These are phyloP conservation scores for Epichloe brachyelytri DNA, from an alignment of 2,329 filamentous ascomycete species.

Conservation along the genomic window DNA sequence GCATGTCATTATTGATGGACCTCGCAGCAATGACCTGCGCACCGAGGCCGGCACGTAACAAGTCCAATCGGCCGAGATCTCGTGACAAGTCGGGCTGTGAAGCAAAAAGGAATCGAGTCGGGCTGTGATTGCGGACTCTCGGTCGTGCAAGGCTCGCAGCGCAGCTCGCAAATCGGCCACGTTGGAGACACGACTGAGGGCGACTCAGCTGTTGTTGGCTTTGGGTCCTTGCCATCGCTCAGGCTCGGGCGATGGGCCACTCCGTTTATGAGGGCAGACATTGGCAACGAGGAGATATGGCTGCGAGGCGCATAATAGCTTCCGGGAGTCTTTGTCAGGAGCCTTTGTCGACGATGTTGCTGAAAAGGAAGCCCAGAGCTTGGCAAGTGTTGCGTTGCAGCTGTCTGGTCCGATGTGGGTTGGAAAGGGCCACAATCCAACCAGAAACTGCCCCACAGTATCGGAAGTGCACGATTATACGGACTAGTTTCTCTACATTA, in stretches of 20 bases:
- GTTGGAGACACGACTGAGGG: constrained; percentile 57
- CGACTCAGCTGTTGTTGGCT: constrained; percentile 13
- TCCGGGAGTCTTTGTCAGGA: constrained; percentile 12
- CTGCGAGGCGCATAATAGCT: constrained; percentile 33
- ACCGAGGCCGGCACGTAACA: constrained; percentile 77
- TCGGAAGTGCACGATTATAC: too few species aligned
- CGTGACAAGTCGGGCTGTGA: constrained; percentile 79
- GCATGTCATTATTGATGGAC: constrained; percentile 79
- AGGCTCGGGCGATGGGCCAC: constrained; percentile 21
- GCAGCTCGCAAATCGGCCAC: constrained; percentile 69
- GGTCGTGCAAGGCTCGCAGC: constrained; percentile 60
- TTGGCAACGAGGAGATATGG: constrained; percentile 27
- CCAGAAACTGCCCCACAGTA: not conserved
- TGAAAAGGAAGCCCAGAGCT: not conserved
- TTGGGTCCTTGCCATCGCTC: constrained; percentile 17
- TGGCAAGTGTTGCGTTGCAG: not conserved
- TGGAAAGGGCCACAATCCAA: not conserved
- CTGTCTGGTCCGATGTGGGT: not conserved
- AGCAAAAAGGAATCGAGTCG: constrained; percentile 66
- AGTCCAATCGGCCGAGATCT: constrained; percentile 75
- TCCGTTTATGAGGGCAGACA: constrained; percentile 36
- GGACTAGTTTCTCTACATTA: too few species aligned
- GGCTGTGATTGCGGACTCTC: constrained; percentile 61
- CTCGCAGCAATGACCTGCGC: constrained; percentile 76
- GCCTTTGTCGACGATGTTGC: constrained; percentile 3